Percentiles rank a stretch among this genome's conserved stretches.
These are phyloP conservation scores for Cutaneotrichosporon dermatis DNA, from an alignment of 1,284 basidiomycete species.

Conservation along the genomic window DNA sequence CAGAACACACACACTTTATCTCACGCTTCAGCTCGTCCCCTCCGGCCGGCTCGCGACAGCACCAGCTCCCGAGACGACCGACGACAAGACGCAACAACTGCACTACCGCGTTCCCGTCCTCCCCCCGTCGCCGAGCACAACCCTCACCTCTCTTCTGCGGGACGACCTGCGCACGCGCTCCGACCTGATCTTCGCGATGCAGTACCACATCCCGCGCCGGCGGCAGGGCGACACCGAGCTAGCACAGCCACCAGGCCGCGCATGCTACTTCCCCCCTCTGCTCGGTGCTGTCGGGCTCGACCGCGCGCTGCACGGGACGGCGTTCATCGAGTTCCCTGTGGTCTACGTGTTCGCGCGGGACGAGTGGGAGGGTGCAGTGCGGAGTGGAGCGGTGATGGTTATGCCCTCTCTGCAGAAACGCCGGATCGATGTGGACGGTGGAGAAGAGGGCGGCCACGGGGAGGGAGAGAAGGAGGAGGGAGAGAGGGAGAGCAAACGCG, in stretches of 20 bases:
- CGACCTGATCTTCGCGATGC: constrained; percentile 19
- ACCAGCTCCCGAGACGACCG: neutral
- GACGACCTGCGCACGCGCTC: constrained; percentile 1
- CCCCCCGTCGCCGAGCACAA: constrained; percentile 14
- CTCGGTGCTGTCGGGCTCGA: constrained; percentile 55
- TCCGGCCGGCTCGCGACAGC: constrained; percentile 50
- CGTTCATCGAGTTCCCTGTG: constrained; percentile 74
- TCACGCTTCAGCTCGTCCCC: constrained; percentile 69
- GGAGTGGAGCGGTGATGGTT: constrained; percentile 32
- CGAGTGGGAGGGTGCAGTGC: constrained; percentile 57
- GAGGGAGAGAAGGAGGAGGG: neutral
- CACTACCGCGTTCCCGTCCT: constrained; percentile 30
- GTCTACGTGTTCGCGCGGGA: constrained; percentile 65
- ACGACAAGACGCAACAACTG: constrained; percentile 2
- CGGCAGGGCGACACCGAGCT: neutral
- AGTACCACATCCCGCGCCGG: constrained; percentile 28
- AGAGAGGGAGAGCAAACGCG: neutral
- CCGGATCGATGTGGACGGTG: constrained; percentile 17
- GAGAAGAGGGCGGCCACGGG: neutral
- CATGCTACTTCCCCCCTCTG: constrained; percentile 56
- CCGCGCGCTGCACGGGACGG: constrained; percentile 56
- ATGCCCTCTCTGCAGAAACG: constrained; percentile 33
- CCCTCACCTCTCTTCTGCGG: constrained; percentile 23
- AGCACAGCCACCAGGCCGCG: no score
- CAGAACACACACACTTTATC: constrained; percentile 53